Percentiles rank a stretch among this genome's conserved stretches.
phyloP scores from a whole-genome alignment of 768 basidiomycete genomes.

The Myochromella boudieri region DNA sequence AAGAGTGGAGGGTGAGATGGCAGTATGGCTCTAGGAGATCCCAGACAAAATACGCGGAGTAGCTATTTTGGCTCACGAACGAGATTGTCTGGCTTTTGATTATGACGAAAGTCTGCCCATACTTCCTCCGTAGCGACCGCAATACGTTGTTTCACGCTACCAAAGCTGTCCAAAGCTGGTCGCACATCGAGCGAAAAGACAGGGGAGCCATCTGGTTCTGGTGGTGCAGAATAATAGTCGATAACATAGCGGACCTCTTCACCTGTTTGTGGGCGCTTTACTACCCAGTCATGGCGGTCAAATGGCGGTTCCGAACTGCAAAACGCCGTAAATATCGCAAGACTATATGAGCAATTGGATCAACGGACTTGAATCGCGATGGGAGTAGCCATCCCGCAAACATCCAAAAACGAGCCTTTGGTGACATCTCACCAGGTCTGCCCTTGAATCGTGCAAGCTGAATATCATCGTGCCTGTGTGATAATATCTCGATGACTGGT shows the following conservation, averaged over 20 bases:
- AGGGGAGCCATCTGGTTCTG: slow-evolving; percentile 87
- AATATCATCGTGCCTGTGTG: slow-evolving; percentile 58
- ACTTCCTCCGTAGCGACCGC: slow-evolving; percentile 65
- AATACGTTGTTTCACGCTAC: slow-evolving; percentile 74
- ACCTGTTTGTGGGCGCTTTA: slow-evolving; percentile 76
- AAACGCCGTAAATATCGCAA: too few species aligned
- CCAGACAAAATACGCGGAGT: too few species aligned
- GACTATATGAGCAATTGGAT: too few species aligned
- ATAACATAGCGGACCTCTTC: slow-evolving; percentile 94
- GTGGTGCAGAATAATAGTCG: slow-evolving; percentile 95
- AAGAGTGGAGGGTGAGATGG: too few species aligned
- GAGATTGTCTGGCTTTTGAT: slow-evolving; percentile 22
- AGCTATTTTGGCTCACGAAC: slow-evolving; percentile 17
- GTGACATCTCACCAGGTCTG: slow-evolving; percentile 88
- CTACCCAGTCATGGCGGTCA: slow-evolving; percentile 97
- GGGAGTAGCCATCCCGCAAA: slow-evolving; percentile 90
- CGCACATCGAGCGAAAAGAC: slow-evolving; percentile 95
- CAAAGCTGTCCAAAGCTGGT: slow-evolving; percentile 86
- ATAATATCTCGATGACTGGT: background rate
- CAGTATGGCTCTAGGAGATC: too few species aligned
- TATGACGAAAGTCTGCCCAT: slow-evolving; percentile 51
- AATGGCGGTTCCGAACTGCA: slow-evolving; percentile 88
- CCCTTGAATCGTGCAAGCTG: slow-evolving; percentile 86
- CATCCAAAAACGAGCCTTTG: slow-evolving; percentile 87
- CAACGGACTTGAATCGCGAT: slow-evolving; percentile 80